phyloP scores from a whole-genome alignment of 2,329 filamentous ascomycete genomes.

The Trichoderma simmonsii region DNA sequence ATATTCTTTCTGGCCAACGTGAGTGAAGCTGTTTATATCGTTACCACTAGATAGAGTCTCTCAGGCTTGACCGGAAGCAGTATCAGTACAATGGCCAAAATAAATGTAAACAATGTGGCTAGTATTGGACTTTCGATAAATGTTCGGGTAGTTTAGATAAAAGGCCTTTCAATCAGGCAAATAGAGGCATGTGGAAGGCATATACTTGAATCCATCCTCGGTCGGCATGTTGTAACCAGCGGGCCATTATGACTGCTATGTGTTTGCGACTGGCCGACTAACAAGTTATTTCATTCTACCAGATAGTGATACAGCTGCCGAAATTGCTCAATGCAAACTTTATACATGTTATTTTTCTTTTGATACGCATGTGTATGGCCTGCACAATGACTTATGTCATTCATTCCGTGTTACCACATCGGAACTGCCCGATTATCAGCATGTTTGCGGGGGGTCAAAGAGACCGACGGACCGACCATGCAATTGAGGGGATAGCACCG shows the following conservation, averaged over 20 bases:
- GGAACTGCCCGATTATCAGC: background rate
- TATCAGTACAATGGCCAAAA: background rate
- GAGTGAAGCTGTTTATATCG: background rate
- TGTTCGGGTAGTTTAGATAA: background rate
- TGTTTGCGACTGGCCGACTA: background rate
- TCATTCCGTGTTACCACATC: background rate
- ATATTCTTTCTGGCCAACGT: background rate
- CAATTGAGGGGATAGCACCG: background rate
- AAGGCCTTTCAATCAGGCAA: background rate
- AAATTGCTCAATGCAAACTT: background rate
- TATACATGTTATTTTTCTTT: background rate
- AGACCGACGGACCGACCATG: background rate
- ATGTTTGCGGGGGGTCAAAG: background rate
- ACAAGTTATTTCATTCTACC: background rate
- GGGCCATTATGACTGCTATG: background rate
- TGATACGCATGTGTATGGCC: too few species aligned
- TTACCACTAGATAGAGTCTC: background rate
- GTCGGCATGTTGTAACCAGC: background rate
- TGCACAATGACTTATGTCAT: background rate
- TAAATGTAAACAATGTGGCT: background rate
- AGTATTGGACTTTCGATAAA: background rate
- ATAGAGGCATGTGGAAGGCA: background rate
- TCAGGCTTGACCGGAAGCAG: background rate
- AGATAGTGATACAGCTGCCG: background rate
- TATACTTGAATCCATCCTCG: background rate